Conservation (phyloP, 2,329 filamentous ascomycete genomes). For the Orbilia blumenaviensis region DNA sequence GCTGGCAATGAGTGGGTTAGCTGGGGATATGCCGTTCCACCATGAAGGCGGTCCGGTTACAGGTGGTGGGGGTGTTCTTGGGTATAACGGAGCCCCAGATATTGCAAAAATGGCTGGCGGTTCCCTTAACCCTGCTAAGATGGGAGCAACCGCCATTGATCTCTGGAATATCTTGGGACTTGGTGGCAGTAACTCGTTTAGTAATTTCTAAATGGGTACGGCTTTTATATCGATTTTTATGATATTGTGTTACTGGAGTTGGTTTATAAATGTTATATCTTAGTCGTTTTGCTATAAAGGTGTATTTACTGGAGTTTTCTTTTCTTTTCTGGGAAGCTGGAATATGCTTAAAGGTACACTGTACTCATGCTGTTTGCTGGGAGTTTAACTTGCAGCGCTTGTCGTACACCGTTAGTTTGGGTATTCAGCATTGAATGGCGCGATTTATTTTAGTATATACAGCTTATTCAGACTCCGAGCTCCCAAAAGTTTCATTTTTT, state of each 20-base stretch:
- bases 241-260: neutral
- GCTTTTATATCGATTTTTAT: neutral
- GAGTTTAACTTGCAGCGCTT: constrained; percentile 3
- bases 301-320: neutral
- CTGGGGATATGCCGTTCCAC: constrained; percentile 51
- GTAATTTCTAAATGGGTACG: neutral
- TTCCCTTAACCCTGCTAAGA: constrained; percentile 33
- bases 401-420: neutral
- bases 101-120: constrained; percentile 38
- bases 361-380: constrained; percentile 3
- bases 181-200: constrained; percentile 24
- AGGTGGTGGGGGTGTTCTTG: constrained; percentile 28
- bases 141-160: constrained; percentile 51
- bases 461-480: neutral
- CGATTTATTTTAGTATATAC: constrained; percentile 1
- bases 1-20: constrained; percentile 48
- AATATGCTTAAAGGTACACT: neutral
- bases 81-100: constrained; percentile 41
- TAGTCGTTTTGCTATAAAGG: neutral
- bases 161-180: constrained; percentile 47
- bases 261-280: neutral
- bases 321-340: neutral
- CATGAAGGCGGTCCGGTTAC: constrained; percentile 30
- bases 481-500: neutral
- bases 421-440: constrained; percentile 30